Percentiles rank a stretch among this genome's conserved stretches.
These are phyloP conservation scores for Keithomyces neogunnii DNA, from an alignment of 2,329 filamentous ascomycete genomes.

Conservation along the genomic window DNA sequence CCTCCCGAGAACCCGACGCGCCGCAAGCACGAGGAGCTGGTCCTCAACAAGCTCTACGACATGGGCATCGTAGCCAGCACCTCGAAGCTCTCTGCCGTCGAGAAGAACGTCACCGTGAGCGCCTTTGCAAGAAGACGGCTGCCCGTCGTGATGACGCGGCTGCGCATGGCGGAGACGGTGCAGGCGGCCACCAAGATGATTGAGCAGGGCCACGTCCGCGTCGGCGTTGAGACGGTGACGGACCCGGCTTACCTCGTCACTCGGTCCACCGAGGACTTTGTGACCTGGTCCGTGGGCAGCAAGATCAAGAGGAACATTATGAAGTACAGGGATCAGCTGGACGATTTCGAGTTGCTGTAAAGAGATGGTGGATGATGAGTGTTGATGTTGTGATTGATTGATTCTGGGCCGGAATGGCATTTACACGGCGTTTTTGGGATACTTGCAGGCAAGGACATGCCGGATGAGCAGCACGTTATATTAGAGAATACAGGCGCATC, in stretches of 20 bases:
- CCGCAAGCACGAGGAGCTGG: slow-evolving; percentile 73
- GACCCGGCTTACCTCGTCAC: slow-evolving; percentile 87
- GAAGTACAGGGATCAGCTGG: slow-evolving; percentile 88
- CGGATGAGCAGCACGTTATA: no score
- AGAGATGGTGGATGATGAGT: not conserved
- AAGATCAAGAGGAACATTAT: slow-evolving; percentile 97
- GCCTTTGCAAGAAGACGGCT: slow-evolving; percentile 78
- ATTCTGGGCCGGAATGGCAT: not conserved
- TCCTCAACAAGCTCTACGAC: slow-evolving; percentile 86
- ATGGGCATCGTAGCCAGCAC: slow-evolving; percentile 77
- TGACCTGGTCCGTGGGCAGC: slow-evolving; percentile 91
- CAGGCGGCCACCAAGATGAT: slow-evolving; percentile 79
- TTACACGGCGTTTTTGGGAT: not conserved
- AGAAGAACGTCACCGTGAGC: slow-evolving; percentile 80
- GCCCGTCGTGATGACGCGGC: slow-evolving; percentile 82
- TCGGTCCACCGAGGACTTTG: slow-evolving; percentile 86
- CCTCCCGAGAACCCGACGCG: slow-evolving; percentile 72
- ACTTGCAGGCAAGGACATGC: not conserved
- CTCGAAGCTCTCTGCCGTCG: slow-evolving; percentile 75
- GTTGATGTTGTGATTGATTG: not conserved
- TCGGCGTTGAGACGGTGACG: slow-evolving; percentile 82
- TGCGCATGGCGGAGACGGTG: slow-evolving; percentile 87
- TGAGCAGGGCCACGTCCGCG: slow-evolving; percentile 87
- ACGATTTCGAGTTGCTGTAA: slow-evolving; percentile 88
- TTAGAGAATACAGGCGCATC: no score